Conservation (phyloP, 768 basidiomycete genomes). For the Trametopsis cervina region DNA sequence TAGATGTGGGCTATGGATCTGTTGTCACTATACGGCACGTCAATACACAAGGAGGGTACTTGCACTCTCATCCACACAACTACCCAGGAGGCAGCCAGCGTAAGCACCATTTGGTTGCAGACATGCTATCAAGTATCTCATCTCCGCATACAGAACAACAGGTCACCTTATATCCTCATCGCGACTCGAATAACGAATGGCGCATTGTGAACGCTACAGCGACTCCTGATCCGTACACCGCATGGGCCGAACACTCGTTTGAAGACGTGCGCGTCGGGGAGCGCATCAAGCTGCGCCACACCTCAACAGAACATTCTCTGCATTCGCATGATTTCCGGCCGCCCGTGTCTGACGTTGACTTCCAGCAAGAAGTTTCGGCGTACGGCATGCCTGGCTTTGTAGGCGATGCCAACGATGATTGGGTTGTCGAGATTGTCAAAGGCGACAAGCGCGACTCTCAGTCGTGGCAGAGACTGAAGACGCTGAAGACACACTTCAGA, state of each 20-base stretch:
- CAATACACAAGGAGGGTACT: constrained; percentile 97
- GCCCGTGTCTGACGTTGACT: constrained; percentile 95
- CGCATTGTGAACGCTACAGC: constrained; percentile 70
- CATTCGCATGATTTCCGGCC: constrained; percentile 96
- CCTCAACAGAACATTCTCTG: constrained; percentile 73
- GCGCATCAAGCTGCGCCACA: constrained; percentile 78
- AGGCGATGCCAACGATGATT: constrained; percentile 93
- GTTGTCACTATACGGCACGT: constrained; percentile 79
- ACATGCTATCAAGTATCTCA: no score
- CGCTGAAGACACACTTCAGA: constrained; percentile 77
- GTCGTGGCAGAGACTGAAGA: constrained; percentile 64
- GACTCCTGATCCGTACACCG: constrained; percentile 32
- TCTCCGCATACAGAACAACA: constrained; percentile 72
- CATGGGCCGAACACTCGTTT: constrained; percentile 49
- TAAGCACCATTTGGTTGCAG: constrained; percentile 35
- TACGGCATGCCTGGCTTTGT: constrained; percentile 84
- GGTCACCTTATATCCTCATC: constrained; percentile 96
- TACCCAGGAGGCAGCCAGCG: constrained; percentile 91
- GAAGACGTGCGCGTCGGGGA: constrained; percentile 56
- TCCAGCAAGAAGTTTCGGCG: constrained; percentile 96
- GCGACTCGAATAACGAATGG: constrained; percentile 96
- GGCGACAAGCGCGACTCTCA: constrained; percentile 58
- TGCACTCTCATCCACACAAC: constrained; percentile 88
- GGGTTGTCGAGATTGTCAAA: constrained; percentile 79
- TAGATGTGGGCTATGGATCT: constrained; percentile 85